A percentile compares a stretch with the other conserved stretches of the same genome.
Evolutionary conservation across 164 flowering plant species (phyloP).

Genomic region (Umbilicus rupestris): DNA sequence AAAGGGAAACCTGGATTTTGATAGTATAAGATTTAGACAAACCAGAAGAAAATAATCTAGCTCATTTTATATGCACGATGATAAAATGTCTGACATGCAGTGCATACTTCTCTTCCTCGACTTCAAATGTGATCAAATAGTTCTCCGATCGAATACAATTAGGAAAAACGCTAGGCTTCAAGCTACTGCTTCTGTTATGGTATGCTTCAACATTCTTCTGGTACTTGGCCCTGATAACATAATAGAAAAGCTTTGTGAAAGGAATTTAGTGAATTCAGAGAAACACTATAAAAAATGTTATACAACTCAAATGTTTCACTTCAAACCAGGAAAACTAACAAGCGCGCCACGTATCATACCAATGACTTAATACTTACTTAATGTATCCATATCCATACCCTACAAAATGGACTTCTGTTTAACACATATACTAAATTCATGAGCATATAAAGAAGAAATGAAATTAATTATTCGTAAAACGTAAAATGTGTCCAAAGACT

Average conservation of each 20-base stretch:
- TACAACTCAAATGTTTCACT: too few relatives aligned
- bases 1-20: slow-evolving; percentile 66
- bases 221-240: slow-evolving; percentile 79
- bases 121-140: slow-evolving; percentile 91
- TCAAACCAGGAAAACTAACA: too few relatives aligned
- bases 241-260: neutral
- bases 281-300: too few relatives aligned
- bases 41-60: neutral
- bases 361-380: neutral
- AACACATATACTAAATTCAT: neutral
- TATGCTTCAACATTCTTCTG: slow-evolving; percentile 98
- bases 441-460: neutral
- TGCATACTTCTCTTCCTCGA: slow-evolving; percentile 91
- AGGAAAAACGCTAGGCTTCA: slow-evolving; percentile 78
- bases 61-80: neutral
- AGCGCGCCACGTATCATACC: too few relatives aligned
- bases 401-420: neutral
- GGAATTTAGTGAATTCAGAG: neutral
- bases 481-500: too few relatives aligned
- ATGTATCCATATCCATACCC: neutral
- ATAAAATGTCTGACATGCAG: neutral
- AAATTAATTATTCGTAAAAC: too few relatives aligned
- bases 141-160: slow-evolving; percentile 86
- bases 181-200: slow-evolving; percentile 59
- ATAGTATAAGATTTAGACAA: neutral